Evolutionary conservation across 1,139 yeast species (phyloP).

Genomic region (Casaregolazyma lundiana): DNA sequence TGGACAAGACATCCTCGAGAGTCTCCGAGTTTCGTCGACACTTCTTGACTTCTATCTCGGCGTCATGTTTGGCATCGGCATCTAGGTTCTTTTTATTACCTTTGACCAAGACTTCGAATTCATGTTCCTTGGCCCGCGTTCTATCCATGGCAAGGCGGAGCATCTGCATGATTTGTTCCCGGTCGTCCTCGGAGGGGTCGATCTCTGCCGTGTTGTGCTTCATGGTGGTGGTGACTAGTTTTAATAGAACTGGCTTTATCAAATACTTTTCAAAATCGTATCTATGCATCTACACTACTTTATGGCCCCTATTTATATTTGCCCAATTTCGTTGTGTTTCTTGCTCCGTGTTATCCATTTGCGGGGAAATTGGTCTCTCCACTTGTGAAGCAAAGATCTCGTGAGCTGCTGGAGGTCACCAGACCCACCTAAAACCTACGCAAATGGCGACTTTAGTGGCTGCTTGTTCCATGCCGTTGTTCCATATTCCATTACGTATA

Average conservation of each 20-base stretch:
- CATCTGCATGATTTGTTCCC: conserved; percentile 23
- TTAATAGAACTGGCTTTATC: background rate
- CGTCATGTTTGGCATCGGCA: conserved; percentile 20
- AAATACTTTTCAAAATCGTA: background rate
- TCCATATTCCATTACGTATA: too few relatives aligned
- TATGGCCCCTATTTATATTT: background rate
- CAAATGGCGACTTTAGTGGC: too few relatives aligned
- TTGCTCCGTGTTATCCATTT: too few relatives aligned
- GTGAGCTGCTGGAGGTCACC: background rate
- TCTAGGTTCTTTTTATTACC: conserved; percentile 20
- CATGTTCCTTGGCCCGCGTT: conserved; percentile 19
- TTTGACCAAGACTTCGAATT: conserved; percentile 21
- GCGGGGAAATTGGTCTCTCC: conserved; percentile 10
- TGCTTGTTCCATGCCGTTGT: too few relatives aligned
- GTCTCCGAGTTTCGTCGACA: conserved; percentile 21
- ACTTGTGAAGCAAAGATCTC: conserved; percentile 2
- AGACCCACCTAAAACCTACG: background rate
- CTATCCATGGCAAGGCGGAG: conserved; percentile 19
- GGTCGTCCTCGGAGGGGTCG: conserved; percentile 25
- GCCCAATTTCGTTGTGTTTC: too few relatives aligned
- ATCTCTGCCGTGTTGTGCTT: conserved; percentile 23
- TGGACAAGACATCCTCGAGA: conserved; percentile 24
- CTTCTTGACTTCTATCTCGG: conserved; percentile 20
- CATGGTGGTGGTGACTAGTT: conserved; percentile 10
- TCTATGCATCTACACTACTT: background rate